phyloP scores from a whole-genome alignment of 495 filamentous ascomycete species.

The Annulohypoxylon maeteangense region DNA sequence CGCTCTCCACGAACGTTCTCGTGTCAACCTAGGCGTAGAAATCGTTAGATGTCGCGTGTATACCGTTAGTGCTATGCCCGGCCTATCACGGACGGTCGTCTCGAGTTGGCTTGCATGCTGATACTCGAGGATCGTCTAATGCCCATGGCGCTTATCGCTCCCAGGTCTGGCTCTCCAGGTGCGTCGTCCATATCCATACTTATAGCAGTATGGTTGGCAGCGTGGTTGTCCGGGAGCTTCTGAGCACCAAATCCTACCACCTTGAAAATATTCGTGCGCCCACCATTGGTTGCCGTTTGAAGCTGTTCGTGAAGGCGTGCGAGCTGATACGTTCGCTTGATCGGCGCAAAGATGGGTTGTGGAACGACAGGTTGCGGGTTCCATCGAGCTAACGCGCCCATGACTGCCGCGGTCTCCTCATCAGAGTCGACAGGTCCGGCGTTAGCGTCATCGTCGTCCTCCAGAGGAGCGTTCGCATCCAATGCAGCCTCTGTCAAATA shows the following conservation, averaged over 20 bases:
- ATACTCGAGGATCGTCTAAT: slow-evolving; percentile 57
- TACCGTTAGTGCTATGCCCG: slow-evolving; percentile 48
- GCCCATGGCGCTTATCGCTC: slow-evolving; percentile 45
- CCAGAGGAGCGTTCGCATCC: slow-evolving; percentile 90
- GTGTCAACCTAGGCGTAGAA: not conserved
- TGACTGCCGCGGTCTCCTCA: slow-evolving; percentile 89
- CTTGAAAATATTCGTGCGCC: slow-evolving; percentile 66
- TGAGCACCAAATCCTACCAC: slow-evolving; percentile 59
- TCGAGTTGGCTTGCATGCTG: slow-evolving; percentile 53
- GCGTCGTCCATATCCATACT: slow-evolving; percentile 56
- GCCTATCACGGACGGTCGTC: slow-evolving; percentile 56
- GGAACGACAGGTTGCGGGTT: slow-evolving; percentile 76
- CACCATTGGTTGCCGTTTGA: slow-evolving; percentile 72
- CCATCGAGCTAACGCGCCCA: slow-evolving; percentile 80
- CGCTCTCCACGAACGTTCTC: not conserved
- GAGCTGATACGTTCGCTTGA: slow-evolving; percentile 78
- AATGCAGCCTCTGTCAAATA: slow-evolving; percentile 80
- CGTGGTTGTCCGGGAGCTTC: slow-evolving; percentile 58
- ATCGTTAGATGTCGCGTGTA: not conserved
- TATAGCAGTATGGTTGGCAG: slow-evolving; percentile 51
- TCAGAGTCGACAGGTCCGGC: slow-evolving; percentile 85
- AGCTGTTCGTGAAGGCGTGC: slow-evolving; percentile 92
- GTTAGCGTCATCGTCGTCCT: slow-evolving; percentile 82
- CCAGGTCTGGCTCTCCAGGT: slow-evolving; percentile 56
- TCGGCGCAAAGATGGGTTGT: slow-evolving; percentile 71